Conservation (phyloP, 257 asterid genomes). For the Solanum chaucha region DNA sequence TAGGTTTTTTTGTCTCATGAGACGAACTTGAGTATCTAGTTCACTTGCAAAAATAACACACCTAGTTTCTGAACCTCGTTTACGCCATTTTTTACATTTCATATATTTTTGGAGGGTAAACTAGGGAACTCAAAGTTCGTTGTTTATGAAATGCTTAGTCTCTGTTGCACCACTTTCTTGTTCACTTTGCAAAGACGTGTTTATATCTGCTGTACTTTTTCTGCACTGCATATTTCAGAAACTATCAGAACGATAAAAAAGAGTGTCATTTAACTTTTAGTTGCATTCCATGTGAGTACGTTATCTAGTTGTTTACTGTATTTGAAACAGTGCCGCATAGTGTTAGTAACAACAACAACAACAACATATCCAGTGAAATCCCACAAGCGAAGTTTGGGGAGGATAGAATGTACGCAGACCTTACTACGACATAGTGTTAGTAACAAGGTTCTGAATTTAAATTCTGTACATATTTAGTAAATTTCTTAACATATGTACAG, state of each 20-base stretch:
- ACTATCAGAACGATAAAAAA: neutral
- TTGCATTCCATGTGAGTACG: neutral
- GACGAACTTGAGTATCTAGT: neutral
- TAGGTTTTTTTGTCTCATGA: neutral
- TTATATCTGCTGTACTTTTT: neutral
- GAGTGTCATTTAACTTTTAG: neutral
- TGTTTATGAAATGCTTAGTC: neutral
- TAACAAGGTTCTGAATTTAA: neutral
- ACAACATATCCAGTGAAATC: neutral
- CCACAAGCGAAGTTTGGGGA: neutral
- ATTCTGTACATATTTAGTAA: neutral
- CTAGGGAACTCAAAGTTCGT: neutral
- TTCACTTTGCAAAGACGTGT: neutral
- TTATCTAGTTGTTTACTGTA: neutral
- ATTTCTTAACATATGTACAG: neutral
- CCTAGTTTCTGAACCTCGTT: neutral
- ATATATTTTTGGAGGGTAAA: neutral
- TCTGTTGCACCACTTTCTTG: neutral
- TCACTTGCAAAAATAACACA: neutral
- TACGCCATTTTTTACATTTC: neutral
- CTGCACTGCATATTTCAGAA: neutral
- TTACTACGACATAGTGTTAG: neutral
- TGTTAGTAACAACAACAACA: neutral
- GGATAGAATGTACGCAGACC: neutral
- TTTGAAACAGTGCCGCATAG: neutral